Evolutionary conservation across 148 eudicot species (phyloP).

Genomic region (Diospyros kaki): DNA sequence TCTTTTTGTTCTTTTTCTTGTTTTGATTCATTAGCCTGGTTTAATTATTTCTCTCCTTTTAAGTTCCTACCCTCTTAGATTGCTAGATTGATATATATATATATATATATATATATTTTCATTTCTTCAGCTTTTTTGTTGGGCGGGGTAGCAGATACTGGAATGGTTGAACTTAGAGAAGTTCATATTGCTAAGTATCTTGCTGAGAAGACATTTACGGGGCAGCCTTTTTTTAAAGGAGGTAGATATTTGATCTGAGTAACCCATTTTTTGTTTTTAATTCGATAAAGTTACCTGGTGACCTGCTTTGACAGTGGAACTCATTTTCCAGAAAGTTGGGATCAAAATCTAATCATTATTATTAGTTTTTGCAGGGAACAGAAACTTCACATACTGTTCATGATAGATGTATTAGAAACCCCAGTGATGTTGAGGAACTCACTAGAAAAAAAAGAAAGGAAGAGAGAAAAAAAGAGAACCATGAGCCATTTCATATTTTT

Average conservation of each 20-base stretch:
- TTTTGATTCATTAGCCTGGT: neutral
- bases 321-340: neutral
- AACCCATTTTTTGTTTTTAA: neutral
- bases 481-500: too few relatives aligned
- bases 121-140: constrained; percentile 48
- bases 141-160: constrained; percentile 70
- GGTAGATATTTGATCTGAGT: constrained; percentile 34
- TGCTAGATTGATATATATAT: neutral
- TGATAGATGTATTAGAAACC: too few relatives aligned
- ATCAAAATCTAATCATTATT: neutral
- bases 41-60: neutral
- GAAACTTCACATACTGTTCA: neutral
- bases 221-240: constrained; percentile 64
- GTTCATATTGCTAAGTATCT: constrained; percentile 52
- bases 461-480: too few relatives aligned
- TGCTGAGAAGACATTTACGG: constrained; percentile 77
- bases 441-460: too few relatives aligned
- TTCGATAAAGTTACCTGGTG: neutral
- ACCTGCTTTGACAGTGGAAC: neutral
- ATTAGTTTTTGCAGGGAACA: neutral
- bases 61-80: neutral
- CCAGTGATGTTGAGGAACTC: too few relatives aligned
- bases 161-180: constrained; percentile 75
- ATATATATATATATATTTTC: neutral
- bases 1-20: neutral